Conservation (phyloP, 1,139 yeast species). For the Lodderomyces beijingensis region DNA sequence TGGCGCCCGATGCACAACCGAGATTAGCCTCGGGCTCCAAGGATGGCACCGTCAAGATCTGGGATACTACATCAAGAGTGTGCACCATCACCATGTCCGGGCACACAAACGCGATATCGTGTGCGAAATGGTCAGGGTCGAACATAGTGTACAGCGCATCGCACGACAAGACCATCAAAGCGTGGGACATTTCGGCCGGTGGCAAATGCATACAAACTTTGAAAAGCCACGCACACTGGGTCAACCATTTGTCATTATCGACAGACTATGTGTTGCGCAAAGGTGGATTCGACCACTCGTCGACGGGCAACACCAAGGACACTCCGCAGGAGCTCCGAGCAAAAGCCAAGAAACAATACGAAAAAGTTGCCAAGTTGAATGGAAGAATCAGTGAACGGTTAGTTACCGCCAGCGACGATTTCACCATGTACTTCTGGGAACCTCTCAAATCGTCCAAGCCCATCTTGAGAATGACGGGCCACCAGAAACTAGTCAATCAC, state of each 20-base stretch:
- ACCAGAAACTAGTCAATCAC: slow-evolving; percentile 92
- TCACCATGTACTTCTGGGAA: slow-evolving; percentile 97
- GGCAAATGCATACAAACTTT: slow-evolving; percentile 79
- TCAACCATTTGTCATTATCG: slow-evolving; percentile 85
- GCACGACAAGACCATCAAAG: slow-evolving; percentile 90
- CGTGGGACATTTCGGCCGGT: slow-evolving; percentile 76
- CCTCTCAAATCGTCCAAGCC: slow-evolving; percentile 81
- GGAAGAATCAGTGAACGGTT: slow-evolving; percentile 74
- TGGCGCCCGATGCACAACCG: slow-evolving; percentile 60
- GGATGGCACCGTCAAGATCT: slow-evolving; percentile 83
- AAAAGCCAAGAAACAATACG: slow-evolving; percentile 52
- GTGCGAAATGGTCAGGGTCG: slow-evolving; percentile 95
- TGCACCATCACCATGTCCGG: slow-evolving; percentile 77
- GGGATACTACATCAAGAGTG: slow-evolving; percentile 80
- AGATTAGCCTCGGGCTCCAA: slow-evolving; percentile 85
- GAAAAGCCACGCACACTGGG: slow-evolving; percentile 96
- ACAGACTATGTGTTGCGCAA: slow-evolving; percentile 84
- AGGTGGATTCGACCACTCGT: slow-evolving; percentile 40
- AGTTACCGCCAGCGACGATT: slow-evolving; percentile 95
- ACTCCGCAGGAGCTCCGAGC: slow-evolving; percentile 29
- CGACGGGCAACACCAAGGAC: slow-evolving; percentile 16
- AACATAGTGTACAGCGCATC: slow-evolving; percentile 85
- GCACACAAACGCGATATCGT: slow-evolving; percentile 83
- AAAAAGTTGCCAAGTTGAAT: slow-evolving; percentile 68
- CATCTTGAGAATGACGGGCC: slow-evolving; percentile 91